Evolutionary conservation across 805 yeast genomes (phyloP), one percentile per base, ranked within the genome.

Genomic region (Osmozyma mogii): DNA sequence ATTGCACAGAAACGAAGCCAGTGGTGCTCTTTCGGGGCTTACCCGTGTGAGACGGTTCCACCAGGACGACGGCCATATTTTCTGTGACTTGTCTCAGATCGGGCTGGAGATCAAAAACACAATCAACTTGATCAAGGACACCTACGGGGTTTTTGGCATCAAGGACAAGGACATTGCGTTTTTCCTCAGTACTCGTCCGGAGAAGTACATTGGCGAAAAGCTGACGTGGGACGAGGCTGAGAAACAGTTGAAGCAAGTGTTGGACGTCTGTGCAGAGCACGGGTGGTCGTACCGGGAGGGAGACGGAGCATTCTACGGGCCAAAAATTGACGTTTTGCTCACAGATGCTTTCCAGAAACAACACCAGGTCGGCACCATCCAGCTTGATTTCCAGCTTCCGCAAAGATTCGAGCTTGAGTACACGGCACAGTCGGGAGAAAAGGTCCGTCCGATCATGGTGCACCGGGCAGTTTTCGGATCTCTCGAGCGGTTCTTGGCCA

Each of bases 221-320:
- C 66, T 62, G 15, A 79, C 82, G 9, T 92, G 98, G 98, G 63
- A 82, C 36, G 56, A 54, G 13, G 98, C 99, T 1, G 98, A 92
- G 50, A 23, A 41, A 5, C 75, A 75, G 30, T 62, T 92, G 35
- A 68, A 68, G 17, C 45, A 52, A 1, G 88, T 84, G 1, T 54
- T 92, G 27, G 62, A 78, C 29, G 44, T 54, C 9, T 43, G 55
- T 3, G 45, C 52, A 10, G 56, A 68, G 9, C 77, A 77, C 1
- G 58, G 65, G 24, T 88, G 95, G 94, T 50, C 68, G 11, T 44
- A 84, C 6, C 77, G 87, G 41, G 84, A 77, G 38, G 95, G 94
- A n/a, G 99, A 92, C 54, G 98, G 98, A 19, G 99, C 92, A 1
- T 81, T 81, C 48, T 92, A 92, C 58, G 98, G 98, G 0, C 98